phyloP scores from a whole-genome alignment of 331 rosid genomes.

The Spiraea crenata region DNA sequence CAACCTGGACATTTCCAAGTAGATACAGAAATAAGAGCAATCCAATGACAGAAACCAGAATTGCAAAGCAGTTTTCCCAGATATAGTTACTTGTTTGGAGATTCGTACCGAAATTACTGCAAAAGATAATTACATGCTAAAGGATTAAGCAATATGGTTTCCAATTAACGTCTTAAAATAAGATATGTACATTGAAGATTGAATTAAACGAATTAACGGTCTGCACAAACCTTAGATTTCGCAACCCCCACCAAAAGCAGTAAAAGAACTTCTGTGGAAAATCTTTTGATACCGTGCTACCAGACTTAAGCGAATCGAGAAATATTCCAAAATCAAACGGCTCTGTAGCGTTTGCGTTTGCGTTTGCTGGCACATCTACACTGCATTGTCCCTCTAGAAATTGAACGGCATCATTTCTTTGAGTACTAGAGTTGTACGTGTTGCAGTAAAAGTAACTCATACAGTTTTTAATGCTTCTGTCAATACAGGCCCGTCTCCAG shows the following conservation, averaged over 20 bases:
- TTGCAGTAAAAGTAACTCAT: too few relatives aligned
- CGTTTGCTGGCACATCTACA: too few relatives aligned
- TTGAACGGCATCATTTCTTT: too few relatives aligned
- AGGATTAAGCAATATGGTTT: neutral
- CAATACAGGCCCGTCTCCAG: neutral
- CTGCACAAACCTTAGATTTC: constrained; percentile 7
- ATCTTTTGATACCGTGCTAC: neutral
- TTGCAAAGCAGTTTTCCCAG: constrained; percentile 24
- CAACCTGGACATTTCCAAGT: constrained; percentile 10
- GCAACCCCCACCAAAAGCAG: constrained; percentile 23
- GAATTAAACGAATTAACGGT: too few relatives aligned
- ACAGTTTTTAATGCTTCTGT: too few relatives aligned
- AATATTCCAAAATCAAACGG: constrained; percentile 21
- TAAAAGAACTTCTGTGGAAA: neutral
- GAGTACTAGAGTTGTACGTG: too few relatives aligned
- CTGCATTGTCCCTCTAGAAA: too few relatives aligned
- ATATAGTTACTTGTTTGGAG: constrained; percentile 18
- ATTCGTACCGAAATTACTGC: constrained; percentile 1
- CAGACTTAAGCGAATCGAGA: constrained; percentile 10
- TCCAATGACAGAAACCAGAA: constrained; percentile 1
- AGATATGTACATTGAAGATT: too few relatives aligned
- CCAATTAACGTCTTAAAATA: too few relatives aligned
- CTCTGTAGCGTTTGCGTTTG: too few relatives aligned
- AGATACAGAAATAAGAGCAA: constrained; percentile 12
- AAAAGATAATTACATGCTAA: too few relatives aligned